Evolutionary conservation across 2,329 filamentous ascomycete genomes (phyloP), one percentile per base, ranked within the genome.

Genomic region (Cladosporium colombiae): DNA sequence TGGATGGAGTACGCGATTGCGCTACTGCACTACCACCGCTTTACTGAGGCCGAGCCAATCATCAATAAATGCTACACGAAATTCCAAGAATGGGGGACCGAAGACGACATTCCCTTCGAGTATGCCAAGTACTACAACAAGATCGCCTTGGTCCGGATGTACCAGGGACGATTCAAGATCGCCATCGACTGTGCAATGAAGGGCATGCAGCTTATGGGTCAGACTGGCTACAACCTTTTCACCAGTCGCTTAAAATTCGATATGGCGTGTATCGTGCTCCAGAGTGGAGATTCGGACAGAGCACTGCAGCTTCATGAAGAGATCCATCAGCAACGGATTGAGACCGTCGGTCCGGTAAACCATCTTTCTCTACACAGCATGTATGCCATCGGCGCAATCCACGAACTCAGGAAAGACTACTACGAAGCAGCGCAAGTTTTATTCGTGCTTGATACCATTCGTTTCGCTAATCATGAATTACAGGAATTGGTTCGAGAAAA

Each of bases 41-140:
- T 16, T n/a, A 25, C 46, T 6, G 23, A 50, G 7, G 46, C 46
- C 23, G 46, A 50, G 23, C 46, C 46, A 14, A 25, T 50, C 46
- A 27, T 50, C 46, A 50, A 50, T 23, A 50, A 50, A 23, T 50
- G 46, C 10, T 14, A 11, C 8, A 11, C 21, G 8, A 37, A 58
- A 8, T 58, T 37, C 21, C 33, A 1, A 23, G n/a, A 58, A n/a
- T 56, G 55, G 33, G 29, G 33, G 5, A 23, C n/a, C 10, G 55
- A 58, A 58, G 55, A 58, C 6, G 33, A 58, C 1, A 58, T 58
- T 25, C 55, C 55, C 6, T 58, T 58, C 31, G 33, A 58, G 55
- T 58, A 37, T 40, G 55, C 55, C 5, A 58, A 37, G 16, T 58
- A 37, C 13, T 58, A 37, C 21, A 58, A 40, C 31, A 58, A 58